Conservation (phyloP, 2,329 filamentous ascomycete species). For the Sporothrix brunneoviolacea region DNA sequence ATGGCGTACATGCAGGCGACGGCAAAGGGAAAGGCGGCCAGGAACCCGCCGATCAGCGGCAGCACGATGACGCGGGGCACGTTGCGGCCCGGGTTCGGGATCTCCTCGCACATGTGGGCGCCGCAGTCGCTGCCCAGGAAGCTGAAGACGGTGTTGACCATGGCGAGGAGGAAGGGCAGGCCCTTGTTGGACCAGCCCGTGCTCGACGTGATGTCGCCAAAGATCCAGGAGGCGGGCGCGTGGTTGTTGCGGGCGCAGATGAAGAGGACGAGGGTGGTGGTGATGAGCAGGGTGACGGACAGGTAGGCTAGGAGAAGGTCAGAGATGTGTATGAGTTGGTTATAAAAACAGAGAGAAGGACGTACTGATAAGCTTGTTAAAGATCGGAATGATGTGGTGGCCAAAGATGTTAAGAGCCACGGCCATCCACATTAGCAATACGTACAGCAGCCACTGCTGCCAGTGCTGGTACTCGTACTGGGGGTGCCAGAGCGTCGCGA, state of each 20-base stretch:
- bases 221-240: slow-evolving; percentile 9
- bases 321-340: no score
- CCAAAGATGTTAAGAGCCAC: slow-evolving; percentile 12
- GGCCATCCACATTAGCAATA: slow-evolving; percentile 12
- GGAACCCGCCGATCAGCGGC: slow-evolving; percentile 8
- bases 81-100: slow-evolving; percentile 14
- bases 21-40: slow-evolving; percentile 13
- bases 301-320: slow-evolving; percentile 5
- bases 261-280: slow-evolving; percentile 45
- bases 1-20: slow-evolving; percentile 15
- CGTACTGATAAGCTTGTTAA: slow-evolving; percentile 11
- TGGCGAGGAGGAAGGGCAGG: slow-evolving; percentile 8
- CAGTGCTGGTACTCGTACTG: slow-evolving; percentile 12
- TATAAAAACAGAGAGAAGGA: no score
- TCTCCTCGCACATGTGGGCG: slow-evolving; percentile 16
- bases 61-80: slow-evolving; percentile 11
- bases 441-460: slow-evolving; percentile 10
- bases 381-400: slow-evolving; percentile 11
- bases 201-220: slow-evolving; percentile 6
- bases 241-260: slow-evolving; percentile 10
- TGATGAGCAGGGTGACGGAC: slow-evolving; percentile 53
- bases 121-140: slow-evolving; percentile 13
- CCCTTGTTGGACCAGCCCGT: slow-evolving; percentile 14
- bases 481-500: slow-evolving; percentile 9
- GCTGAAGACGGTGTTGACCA: slow-evolving; percentile 14